Conservation (phyloP, 352 stramenopile genomes). For the Globisporangium abappressorium region DNA sequence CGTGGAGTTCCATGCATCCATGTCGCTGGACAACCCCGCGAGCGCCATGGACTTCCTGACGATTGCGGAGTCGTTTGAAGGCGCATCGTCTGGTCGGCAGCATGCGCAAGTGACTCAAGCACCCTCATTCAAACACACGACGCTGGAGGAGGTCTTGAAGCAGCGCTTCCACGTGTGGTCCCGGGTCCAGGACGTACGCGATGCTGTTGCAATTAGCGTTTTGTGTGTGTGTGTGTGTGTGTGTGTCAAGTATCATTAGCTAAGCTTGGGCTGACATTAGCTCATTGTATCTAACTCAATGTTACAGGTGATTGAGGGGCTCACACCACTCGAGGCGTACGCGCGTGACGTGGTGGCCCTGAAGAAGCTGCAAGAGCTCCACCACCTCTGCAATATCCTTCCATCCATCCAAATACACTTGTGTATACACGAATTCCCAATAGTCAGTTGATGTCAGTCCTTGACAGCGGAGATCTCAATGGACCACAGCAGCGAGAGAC, state of each 20-base stretch:
- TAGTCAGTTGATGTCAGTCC: neutral
- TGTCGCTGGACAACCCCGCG: conserved; percentile 52
- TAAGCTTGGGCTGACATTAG: neutral
- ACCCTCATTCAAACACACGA: conserved; percentile 1
- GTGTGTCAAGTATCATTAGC: neutral
- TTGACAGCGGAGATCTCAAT: neutral
- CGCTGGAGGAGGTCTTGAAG: conserved; percentile 22
- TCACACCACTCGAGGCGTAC: conserved; percentile 31
- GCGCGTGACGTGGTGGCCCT: conserved; percentile 35
- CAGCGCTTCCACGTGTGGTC: conserved; percentile 30
- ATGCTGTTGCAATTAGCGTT: too few species aligned
- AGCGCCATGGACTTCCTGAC: conserved; percentile 10
- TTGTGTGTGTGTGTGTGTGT: neutral
- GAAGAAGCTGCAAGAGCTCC: conserved; percentile 48
- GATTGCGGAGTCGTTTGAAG: conserved; percentile 13
- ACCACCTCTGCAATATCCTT: conserved; percentile 72
- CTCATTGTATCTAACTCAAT: neutral
- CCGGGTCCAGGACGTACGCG: conserved; percentile 31
- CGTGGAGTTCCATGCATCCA: conserved; percentile 69
- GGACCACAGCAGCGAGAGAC: conserved; percentile 55
- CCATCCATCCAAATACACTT: neutral
- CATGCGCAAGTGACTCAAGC: neutral
- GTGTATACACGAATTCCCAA: neutral
- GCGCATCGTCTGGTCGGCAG: neutral
- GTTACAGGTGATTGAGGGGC: conserved; percentile 26